A percentile compares a stretch with the other conserved stretches of the same genome.
Conservation (phyloP, 169 alveolate genomes). For the Eimeria necatrix region DNA sequence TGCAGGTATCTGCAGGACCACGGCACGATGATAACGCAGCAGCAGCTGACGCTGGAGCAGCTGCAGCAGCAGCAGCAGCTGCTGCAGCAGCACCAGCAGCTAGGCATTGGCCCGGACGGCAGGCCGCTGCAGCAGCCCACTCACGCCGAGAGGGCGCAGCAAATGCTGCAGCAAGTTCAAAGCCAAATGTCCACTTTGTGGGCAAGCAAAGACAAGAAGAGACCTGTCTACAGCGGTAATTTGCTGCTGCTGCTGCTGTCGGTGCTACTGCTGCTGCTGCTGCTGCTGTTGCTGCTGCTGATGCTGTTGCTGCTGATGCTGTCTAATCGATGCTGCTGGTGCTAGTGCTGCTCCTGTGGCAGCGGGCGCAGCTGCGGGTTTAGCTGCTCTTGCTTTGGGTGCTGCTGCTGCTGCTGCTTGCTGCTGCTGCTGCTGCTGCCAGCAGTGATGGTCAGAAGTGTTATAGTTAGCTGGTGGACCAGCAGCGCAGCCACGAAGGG, state of each 20-base stretch:
- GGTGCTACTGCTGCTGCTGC: neutral
- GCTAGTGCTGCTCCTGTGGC: no score
- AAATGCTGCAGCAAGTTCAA: constrained; percentile 78
- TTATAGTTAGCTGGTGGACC: no score
- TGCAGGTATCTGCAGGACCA: constrained; percentile 31
- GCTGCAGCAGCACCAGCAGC: constrained; percentile 74
- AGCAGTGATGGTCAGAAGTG: no score
- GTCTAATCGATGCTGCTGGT: neutral
- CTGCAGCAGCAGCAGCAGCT: constrained; percentile 75
- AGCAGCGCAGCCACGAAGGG: neutral
- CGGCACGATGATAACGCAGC: constrained; percentile 74
- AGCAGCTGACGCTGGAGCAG: constrained; percentile 77
- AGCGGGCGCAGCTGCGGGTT: no score
- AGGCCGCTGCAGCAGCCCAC: constrained; percentile 72
- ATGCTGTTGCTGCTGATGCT: neutral
- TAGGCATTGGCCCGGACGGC: constrained; percentile 71
- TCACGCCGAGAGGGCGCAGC: constrained; percentile 80
- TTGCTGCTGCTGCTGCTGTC: neutral
- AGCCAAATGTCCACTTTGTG: constrained; percentile 25
- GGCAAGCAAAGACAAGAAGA: constrained; percentile 30
- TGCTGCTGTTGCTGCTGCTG: neutral
- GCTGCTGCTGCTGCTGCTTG: neutral
- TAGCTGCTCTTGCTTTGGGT: neutral
- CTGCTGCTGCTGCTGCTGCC: neutral
- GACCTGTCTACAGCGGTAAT: constrained; percentile 73